These are phyloP conservation scores for Alternaria rosae DNA, from an alignment of 2,329 filamentous ascomycete genomes.

Conservation along the genomic window DNA sequence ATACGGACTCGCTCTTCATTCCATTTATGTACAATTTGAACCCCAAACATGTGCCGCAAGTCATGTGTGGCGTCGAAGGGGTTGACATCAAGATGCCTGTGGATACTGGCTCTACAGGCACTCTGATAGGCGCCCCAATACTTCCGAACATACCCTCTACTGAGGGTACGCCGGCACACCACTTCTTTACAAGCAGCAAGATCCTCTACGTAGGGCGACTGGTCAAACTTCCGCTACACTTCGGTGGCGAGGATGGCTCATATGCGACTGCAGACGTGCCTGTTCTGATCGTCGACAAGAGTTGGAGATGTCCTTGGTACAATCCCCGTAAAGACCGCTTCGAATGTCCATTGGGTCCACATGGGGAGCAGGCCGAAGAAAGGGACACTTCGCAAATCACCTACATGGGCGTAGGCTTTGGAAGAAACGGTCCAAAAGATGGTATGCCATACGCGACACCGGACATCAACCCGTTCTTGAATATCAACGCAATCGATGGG, in stretches of 20 bases:
- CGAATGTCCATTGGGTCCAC: conserved; percentile 39
- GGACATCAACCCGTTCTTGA: conserved; percentile 46
- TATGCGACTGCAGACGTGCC: conserved; percentile 37
- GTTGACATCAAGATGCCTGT: conserved; percentile 42
- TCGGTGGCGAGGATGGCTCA: conserved; percentile 29
- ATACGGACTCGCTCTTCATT: conserved; percentile 41
- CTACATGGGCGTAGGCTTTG: conserved; percentile 50
- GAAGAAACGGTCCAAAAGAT: conserved; percentile 38
- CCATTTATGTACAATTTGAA: conserved; percentile 42
- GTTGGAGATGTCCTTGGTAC: conserved; percentile 46
- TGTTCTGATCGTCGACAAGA: conserved; percentile 44
- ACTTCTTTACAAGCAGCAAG: conserved; percentile 46
- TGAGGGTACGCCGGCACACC: conserved; percentile 37
- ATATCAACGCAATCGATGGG: conserved; percentile 40
- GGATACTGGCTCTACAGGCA: conserved; percentile 47
- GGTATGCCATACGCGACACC: conserved; percentile 41
- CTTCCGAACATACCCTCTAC: conserved; percentile 35
- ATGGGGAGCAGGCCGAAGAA: conserved; percentile 31
- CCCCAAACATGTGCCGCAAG: conserved; percentile 32
- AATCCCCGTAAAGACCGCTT: conserved; percentile 37
- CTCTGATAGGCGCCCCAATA: conserved; percentile 43
- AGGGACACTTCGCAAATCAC: conserved; percentile 41
- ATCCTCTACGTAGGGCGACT: conserved; percentile 45
- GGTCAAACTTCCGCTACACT: conserved; percentile 37
- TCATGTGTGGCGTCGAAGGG: conserved; percentile 38